phyloP scores from a whole-genome alignment of 495 filamentous ascomycete genomes.

The Thermochaetoides thermophila region DNA sequence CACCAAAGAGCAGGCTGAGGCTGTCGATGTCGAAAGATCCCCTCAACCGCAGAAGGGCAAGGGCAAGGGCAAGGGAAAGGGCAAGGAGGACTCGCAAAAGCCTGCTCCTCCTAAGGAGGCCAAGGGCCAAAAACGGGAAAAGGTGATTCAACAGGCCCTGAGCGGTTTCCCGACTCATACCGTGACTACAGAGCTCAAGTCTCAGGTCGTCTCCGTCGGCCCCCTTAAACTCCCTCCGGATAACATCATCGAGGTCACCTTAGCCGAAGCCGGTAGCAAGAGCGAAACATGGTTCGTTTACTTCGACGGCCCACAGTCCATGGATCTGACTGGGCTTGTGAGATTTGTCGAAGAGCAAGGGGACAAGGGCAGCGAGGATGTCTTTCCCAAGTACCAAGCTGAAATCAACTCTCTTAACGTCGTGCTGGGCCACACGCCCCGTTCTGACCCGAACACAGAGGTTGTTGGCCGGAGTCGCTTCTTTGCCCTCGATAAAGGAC shows the following conservation, averaged over 20 bases:
- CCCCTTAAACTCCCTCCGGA: constrained; percentile 23
- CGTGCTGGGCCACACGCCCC: constrained; percentile 29
- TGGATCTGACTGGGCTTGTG: constrained; percentile 35
- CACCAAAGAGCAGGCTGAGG: neutral
- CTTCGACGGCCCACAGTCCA: constrained; percentile 22
- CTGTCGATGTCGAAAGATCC: neutral
- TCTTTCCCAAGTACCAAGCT: constrained; percentile 25
- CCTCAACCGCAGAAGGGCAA: too few species aligned
- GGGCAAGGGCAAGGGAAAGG: constrained; percentile 19
- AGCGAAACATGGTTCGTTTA: constrained; percentile 27
- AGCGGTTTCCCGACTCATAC: constrained; percentile 12
- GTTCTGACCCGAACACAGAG: constrained; percentile 14
- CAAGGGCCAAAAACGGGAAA: constrained; percentile 36
- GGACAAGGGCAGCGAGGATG: constrained; percentile 23
- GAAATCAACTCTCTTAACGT: constrained; percentile 36
- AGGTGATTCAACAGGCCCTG: constrained; percentile 39
- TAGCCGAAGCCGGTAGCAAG: constrained; percentile 27
- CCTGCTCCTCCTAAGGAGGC: constrained; percentile 6
- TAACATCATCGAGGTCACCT: constrained; percentile 24
- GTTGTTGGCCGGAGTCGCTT: constrained; percentile 28
- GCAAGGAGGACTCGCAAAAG: constrained; percentile 13
- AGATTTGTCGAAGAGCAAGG: constrained; percentile 33
- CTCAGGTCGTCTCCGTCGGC: constrained; percentile 29
- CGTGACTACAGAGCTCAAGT: constrained; percentile 46
- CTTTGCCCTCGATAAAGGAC: constrained; percentile 22